phyloP scores from a whole-genome alignment of 148 eudicot genomes.

The Rhododendron mucronatum region DNA sequence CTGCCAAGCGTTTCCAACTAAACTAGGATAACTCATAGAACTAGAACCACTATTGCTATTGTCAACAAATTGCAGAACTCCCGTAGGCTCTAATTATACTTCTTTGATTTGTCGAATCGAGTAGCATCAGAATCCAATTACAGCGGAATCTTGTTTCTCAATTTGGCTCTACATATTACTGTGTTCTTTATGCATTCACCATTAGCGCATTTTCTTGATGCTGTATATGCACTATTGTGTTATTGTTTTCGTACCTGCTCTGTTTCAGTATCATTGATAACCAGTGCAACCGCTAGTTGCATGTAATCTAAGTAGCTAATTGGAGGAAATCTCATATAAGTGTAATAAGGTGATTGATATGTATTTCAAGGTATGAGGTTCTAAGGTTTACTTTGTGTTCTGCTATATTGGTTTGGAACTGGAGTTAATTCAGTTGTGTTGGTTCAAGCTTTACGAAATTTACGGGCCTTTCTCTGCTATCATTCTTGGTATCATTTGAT shows the following conservation, averaged over 20 bases:
- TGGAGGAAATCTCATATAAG: neutral
- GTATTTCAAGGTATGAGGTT: neutral
- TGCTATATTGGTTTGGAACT: neutral
- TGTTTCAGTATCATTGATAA: neutral
- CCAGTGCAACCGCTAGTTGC: neutral
- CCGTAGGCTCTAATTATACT: neutral
- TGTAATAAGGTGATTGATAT: neutral
- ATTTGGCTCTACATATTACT: neutral
- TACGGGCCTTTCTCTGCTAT: neutral
- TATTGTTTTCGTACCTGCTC: neutral
- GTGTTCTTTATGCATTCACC: neutral
- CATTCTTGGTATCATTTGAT: neutral
- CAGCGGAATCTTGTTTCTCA: neutral
- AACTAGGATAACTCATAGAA: neutral
- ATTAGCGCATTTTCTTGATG: neutral
- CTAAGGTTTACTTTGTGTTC: neutral
- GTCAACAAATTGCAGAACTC: neutral
- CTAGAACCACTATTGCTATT: neutral
- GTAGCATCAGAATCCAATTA: neutral
- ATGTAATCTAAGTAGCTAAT: neutral
- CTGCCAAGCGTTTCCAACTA: neutral
- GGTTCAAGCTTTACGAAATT: neutral
- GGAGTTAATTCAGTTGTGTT: neutral
- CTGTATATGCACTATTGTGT: neutral
- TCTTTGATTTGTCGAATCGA: neutral